A percentile compares a stretch with the other conserved stretches of the same genome.
Conservation (phyloP, 2,329 filamentous ascomycete species). For the Dactylonectria macrodidyma region DNA sequence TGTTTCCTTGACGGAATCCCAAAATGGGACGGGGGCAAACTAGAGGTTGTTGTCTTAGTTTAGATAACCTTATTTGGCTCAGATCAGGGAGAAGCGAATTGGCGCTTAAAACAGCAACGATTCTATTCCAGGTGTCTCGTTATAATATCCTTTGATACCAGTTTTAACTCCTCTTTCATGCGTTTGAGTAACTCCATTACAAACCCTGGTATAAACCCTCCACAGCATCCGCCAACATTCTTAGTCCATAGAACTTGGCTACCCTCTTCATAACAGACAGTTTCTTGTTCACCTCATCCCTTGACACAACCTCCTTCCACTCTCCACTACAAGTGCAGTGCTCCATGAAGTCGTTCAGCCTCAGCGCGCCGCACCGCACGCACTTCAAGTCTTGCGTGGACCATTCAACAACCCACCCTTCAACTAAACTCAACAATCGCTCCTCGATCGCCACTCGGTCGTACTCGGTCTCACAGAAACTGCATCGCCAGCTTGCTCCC, state of each 20-base stretch:
- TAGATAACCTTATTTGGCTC: constrained; percentile 3
- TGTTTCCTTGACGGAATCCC: constrained; percentile 30
- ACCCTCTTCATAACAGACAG: constrained; percentile 82
- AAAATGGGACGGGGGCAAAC: constrained; percentile 17
- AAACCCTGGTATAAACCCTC: constrained; percentile 69
- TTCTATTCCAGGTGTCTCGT: constrained; percentile 15
- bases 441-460: constrained; percentile 89
- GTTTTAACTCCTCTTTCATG: constrained; percentile 41
- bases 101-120: constrained; percentile 1
- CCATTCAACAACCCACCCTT: constrained; percentile 85
- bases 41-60: constrained; percentile 29
- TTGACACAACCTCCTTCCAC: constrained; percentile 82
- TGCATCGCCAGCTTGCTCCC: constrained; percentile 78
- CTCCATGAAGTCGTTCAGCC: constrained; percentile 95
- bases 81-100: not conserved
- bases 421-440: constrained; percentile 81
- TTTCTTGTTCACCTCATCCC: constrained; percentile 74
- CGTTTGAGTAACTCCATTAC: constrained; percentile 47
- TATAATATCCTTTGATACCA: constrained; percentile 24
- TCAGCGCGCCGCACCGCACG: constrained; percentile 76
- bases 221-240: constrained; percentile 85
- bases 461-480: constrained; percentile 81
- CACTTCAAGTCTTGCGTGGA: constrained; percentile 92
- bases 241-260: constrained; percentile 83
- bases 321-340: constrained; percentile 93